These are phyloP conservation scores for Entomortierella parvispora DNA, from an alignment of 192 early-diverging fungal genomes.

Conservation along the genomic window DNA sequence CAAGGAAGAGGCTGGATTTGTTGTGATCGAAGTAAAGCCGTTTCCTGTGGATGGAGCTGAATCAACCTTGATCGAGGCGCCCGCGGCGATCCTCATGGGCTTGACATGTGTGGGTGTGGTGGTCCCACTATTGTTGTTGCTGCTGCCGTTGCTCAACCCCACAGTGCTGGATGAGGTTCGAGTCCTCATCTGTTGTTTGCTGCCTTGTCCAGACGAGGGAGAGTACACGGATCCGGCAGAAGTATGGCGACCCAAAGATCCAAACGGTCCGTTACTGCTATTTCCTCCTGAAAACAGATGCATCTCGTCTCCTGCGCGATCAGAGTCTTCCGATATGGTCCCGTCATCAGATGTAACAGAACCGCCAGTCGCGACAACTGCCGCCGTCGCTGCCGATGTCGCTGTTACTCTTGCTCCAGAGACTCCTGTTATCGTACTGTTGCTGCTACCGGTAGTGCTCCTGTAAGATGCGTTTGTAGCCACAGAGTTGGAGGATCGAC, in stretches of 20 bases:
- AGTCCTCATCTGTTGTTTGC: background rate
- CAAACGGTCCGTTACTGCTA: conserved; percentile 13
- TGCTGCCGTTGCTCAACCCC: background rate
- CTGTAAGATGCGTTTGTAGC: conserved; percentile 20
- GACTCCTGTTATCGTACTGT: background rate
- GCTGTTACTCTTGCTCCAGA: conserved; percentile 1
- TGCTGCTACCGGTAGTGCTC: conserved; percentile 6
- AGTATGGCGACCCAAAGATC: background rate
- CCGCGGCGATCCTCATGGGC: conserved; percentile 39
- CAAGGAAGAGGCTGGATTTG: background rate
- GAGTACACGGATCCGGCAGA: background rate
- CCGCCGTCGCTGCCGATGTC: conserved; percentile 1
- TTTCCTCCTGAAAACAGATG: conserved; percentile 43
- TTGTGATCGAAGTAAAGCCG: background rate
- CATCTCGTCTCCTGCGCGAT: conserved; percentile 30
- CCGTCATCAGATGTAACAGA: conserved; percentile 43
- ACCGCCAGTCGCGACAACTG: conserved; percentile 3
- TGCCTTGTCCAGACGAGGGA: background rate
- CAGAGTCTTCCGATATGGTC: conserved; percentile 40
- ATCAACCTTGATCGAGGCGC: conserved; percentile 33
- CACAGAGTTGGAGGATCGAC: conserved; percentile 30
- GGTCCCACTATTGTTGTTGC: background rate
- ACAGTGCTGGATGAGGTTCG: conserved; percentile 13
- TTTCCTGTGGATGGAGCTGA: background rate
- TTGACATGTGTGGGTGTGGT: conserved; percentile 1